These are phyloP conservation scores for Globisporangium paddicum DNA, from an alignment of 352 stramenopile species.

Conservation along the genomic window DNA sequence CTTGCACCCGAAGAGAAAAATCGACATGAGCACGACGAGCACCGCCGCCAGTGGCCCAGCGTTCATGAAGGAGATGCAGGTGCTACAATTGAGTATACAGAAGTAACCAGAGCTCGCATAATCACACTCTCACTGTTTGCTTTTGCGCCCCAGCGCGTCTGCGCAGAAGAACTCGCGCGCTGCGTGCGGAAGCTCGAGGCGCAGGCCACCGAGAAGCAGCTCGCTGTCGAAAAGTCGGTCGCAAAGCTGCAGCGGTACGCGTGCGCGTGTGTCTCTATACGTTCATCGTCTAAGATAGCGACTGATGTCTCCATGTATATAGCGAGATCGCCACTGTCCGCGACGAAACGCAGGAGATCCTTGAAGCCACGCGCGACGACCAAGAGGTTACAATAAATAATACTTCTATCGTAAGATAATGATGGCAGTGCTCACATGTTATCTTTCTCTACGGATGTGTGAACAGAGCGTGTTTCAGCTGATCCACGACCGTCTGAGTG, in stretches of 20 bases:
- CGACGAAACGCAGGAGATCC: conserved; percentile 6
- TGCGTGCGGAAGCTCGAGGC: conserved; percentile 11
- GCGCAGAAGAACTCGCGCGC: conserved; percentile 13
- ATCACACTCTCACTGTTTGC: too few species aligned
- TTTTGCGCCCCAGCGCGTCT: conserved; percentile 7
- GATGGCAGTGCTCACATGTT: too few species aligned
- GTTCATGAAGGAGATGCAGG: conserved; percentile 15
- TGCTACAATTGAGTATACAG: background rate
- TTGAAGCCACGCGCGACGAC: background rate
- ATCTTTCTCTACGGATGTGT: background rate
- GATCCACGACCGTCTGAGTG: conserved; percentile 1
- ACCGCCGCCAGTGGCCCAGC: background rate
- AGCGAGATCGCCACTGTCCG: conserved; percentile 9
- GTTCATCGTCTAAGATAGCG: too few species aligned
- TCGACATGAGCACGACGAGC: background rate
- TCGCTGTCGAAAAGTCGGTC: background rate
- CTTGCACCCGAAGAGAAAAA: background rate
- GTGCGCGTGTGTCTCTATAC: too few species aligned
- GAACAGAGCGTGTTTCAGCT: conserved; percentile 2
- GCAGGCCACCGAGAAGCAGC: conserved; percentile 3
- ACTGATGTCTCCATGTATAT: background rate
- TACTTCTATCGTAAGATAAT: too few species aligned
- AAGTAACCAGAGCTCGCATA: background rate
- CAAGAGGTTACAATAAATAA: conserved; percentile 5
- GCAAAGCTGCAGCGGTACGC: background rate